Conservation (phyloP, 2,329 filamentous ascomycete species). For the Orbilia quercus region DNA sequence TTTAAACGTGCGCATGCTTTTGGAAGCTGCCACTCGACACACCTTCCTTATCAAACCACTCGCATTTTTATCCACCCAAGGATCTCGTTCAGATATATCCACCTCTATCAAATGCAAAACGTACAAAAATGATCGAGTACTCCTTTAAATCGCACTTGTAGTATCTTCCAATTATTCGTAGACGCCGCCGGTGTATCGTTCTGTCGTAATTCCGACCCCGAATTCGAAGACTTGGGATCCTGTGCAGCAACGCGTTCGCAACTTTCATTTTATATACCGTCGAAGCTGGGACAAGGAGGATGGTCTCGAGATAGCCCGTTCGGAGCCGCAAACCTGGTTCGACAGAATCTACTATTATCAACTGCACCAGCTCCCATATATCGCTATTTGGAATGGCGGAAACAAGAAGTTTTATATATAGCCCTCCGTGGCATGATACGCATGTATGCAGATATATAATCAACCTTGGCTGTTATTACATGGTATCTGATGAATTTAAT, state of each 20-base stretch:
- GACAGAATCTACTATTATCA: neutral
- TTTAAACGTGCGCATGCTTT: slow-evolving; percentile 11
- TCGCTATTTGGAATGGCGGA: slow-evolving; percentile 63
- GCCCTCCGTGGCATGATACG: slow-evolving; percentile 88
- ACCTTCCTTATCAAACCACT: slow-evolving; percentile 42
- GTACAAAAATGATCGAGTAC: neutral
- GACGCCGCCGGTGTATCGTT: neutral
- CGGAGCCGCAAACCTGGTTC: neutral
- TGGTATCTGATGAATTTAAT: slow-evolving; percentile 8
- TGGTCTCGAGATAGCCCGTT: slow-evolving; percentile 16
- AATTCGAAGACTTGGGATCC: too few species aligned
- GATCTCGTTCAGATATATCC: slow-evolving; percentile 2
- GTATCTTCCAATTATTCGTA: too few species aligned
- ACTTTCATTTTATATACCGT: neutral
- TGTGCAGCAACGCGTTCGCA: slow-evolving; percentile 1
- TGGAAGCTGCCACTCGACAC: slow-evolving; percentile 38
- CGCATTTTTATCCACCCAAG: slow-evolving; percentile 8
- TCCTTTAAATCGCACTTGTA: neutral
- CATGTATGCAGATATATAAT: slow-evolving; percentile 61
- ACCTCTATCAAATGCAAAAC: neutral
- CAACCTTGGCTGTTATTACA: neutral
- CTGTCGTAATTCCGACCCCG: too few species aligned
- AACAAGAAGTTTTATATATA: slow-evolving; percentile 71
- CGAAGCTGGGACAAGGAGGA: neutral
- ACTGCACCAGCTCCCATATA: slow-evolving; percentile 9